Evolutionary conservation across 352 stramenopile genomes (phyloP), one percentile per base, ranked within the genome.

Genomic region (Pythium insidiosum): DNA sequence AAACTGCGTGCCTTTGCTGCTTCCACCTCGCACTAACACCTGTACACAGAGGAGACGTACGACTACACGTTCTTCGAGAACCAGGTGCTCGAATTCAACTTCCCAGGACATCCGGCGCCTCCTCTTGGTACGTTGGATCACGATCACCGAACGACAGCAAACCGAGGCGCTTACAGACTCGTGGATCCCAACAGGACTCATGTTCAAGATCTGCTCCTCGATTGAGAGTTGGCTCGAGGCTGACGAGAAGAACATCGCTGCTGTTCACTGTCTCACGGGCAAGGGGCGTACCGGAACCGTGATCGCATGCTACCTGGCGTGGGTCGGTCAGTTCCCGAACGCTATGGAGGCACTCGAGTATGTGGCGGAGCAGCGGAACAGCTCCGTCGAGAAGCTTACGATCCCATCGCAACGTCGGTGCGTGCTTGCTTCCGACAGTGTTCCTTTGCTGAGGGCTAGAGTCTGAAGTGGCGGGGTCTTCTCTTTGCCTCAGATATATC

Each of bases 211-310:
- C 21, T 94, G 96, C 48, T 84, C 94, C 25, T 96, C 83, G 19
- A 96, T 99, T 53, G 95, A 99, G 73, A 97, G 75, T 47, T 99
- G 96, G 96, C 73, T 98, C 24, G 82, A 93, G 35, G 94, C 96
- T 0, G 94, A 98, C 51, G 67, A 88, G 15, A 81, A 88, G 53
- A 99, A 99, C 68, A 73, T 99, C 4, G 95, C 90, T 0, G 93
- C 95, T 0, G 70, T 99, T 12, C 95, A 99, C 63, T 99, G 96
- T 63, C 60, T 99, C 21, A 98, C 94, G 6, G 96, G 96, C 26
- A 95, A 97, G 54, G 96, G 96, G 0, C 71, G 95, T 20, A 98
- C 94, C 4, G 84, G 75, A 19, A 98, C 90, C 0, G 92, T 98
- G 10, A 71, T 98, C 12, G 92, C 95, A 1, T 97, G 92, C 45